Evolutionary conservation across 306 rosid genomes (phyloP).

Genomic region (Prosopis cineraria): DNA sequence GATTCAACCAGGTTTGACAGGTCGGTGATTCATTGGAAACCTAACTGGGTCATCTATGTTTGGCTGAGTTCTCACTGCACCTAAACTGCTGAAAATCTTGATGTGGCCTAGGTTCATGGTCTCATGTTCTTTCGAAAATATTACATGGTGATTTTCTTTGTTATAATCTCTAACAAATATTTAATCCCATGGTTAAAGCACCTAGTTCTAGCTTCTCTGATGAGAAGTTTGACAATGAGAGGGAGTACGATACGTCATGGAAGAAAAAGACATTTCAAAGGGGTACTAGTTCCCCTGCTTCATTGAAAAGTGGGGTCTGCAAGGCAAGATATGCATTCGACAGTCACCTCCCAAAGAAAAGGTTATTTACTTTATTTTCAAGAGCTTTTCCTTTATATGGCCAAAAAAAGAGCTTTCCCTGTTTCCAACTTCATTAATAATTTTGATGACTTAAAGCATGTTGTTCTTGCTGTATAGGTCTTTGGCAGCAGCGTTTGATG

Average conservation of each 20-base stretch:
- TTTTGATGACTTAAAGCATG: conserved; percentile 31
- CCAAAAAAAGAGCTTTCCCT: background rate
- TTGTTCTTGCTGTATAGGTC: conserved; percentile 52
- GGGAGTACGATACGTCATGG: conserved; percentile 50
- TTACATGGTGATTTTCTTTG: conserved; percentile 6
- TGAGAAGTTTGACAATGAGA: conserved; percentile 48
- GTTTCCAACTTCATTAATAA: conserved; percentile 29
- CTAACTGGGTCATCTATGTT: conserved; percentile 18
- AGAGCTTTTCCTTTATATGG: background rate
- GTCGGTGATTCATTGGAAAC: conserved; percentile 27
- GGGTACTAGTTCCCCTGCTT: conserved; percentile 43
- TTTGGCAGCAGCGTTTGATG: conserved; percentile 48
- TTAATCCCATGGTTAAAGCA: conserved; percentile 33
- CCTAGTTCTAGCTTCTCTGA: conserved; percentile 50
- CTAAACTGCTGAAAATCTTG: conserved; percentile 13
- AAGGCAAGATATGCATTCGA: conserved; percentile 51
- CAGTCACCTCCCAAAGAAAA: conserved; percentile 50
- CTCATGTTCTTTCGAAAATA: conserved; percentile 6
- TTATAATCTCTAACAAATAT: conserved; percentile 1
- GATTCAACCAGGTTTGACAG: conserved; percentile 6
- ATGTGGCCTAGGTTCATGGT: conserved; percentile 1
- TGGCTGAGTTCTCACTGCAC: conserved; percentile 19
- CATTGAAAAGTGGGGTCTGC: conserved; percentile 37
- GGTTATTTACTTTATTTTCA: conserved; percentile 37
- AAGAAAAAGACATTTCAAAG: conserved; percentile 47